Percentiles rank a stretch among this genome's conserved stretches.
phyloP scores from a whole-genome alignment of 495 filamentous ascomycete genomes.

The Emericellopsis terricola region DNA sequence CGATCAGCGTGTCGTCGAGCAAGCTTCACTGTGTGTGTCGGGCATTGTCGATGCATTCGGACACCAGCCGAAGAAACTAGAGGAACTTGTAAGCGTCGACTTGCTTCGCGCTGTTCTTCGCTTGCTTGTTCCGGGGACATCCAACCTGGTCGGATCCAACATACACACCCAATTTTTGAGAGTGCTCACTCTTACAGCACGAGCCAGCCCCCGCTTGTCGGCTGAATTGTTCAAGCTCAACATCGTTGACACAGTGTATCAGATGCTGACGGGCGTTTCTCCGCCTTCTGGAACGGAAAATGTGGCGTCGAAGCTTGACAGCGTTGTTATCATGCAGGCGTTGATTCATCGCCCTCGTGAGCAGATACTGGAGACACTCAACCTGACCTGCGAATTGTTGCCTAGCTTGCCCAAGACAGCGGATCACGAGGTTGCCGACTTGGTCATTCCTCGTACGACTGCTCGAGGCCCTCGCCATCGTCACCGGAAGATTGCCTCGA shows the following conservation, averaged over 20 bases:
- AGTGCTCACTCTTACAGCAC: conserved; percentile 73
- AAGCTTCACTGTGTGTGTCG: conserved; percentile 91
- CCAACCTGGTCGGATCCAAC: conserved; percentile 84
- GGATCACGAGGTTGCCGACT: conserved; percentile 32
- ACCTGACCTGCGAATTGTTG: conserved; percentile 92
- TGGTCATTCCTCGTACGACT: conserved; percentile 20
- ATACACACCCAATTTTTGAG: conserved; percentile 95
- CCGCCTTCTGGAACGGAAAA: conserved; percentile 67
- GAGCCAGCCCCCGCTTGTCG: conserved; percentile 71
- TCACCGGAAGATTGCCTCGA: conserved; percentile 25
- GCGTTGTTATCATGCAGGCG: conserved; percentile 96
- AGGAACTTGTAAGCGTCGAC: conserved; percentile 75
- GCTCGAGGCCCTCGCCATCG: neutral
- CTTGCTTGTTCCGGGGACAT: conserved; percentile 81
- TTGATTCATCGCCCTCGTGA: conserved; percentile 93
- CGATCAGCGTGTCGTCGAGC: conserved; percentile 93
- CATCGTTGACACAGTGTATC: conserved; percentile 93
- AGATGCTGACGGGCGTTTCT: conserved; percentile 92
- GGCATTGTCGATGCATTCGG: conserved; percentile 94
- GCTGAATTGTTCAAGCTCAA: conserved; percentile 91
- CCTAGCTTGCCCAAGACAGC: conserved; percentile 40
- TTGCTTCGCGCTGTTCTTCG: conserved; percentile 78
- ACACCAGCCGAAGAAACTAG: conserved; percentile 66
- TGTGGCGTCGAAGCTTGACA: conserved; percentile 80
- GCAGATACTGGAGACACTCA: conserved; percentile 91